These are phyloP conservation scores for Fragaria nilgerrensis DNA, from an alignment of 306 rosid species.

Conservation along the genomic window DNA sequence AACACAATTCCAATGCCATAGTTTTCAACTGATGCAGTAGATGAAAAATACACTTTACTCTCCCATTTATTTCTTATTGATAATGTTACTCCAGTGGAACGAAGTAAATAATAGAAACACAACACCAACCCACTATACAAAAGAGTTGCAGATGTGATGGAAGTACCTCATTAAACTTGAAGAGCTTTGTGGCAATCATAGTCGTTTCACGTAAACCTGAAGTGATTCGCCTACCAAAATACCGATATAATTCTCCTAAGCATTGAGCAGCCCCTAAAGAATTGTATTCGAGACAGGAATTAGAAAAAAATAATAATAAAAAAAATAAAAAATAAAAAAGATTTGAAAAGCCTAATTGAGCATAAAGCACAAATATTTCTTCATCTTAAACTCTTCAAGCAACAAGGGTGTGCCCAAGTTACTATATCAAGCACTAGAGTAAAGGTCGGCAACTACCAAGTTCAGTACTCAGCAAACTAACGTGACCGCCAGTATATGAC, in stretches of 20 bases:
- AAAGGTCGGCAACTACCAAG: background rate
- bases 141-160: constrained; percentile 26
- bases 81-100: background rate
- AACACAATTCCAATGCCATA: background rate
- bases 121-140: background rate
- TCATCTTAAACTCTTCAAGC: background rate
- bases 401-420: background rate
- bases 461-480: background rate
- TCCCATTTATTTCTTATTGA: background rate
- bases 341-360: background rate
- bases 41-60: background rate
- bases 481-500: background rate
- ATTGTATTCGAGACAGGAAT: constrained; percentile 20
- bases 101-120: background rate
- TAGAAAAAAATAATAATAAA: background rate
- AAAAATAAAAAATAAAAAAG: no score
- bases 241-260: constrained; percentile 84
- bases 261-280: constrained; percentile 83
- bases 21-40: background rate
- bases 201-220: constrained; percentile 92
- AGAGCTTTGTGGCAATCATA: constrained; percentile 69
- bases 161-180: constrained; percentile 76
- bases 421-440: background rate
- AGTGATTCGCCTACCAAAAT: constrained; percentile 91
- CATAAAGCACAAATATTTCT: background rate